Conservation (phyloP, 73 alveolate species). For the Paramecium caudatum region DNA sequence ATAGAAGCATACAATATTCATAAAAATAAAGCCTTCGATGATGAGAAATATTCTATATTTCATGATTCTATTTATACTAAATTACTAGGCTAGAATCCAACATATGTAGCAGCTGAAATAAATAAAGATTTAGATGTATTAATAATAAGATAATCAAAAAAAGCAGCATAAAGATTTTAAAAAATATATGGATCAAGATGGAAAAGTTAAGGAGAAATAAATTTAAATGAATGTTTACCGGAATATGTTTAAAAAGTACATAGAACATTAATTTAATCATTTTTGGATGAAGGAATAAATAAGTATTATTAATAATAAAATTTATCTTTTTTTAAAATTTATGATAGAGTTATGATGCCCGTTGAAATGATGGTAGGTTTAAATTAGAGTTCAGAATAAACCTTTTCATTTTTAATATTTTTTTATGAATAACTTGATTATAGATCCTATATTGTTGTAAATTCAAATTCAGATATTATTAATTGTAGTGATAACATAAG, state of each 20-base stretch:
- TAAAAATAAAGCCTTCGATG: conserved; percentile 42
- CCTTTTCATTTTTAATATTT: not conserved
- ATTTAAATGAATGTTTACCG: not conserved
- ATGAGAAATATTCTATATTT: conserved; percentile 15
- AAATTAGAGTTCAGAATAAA: not conserved
- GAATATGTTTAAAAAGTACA: conserved; percentile 15
- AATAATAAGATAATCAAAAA: not conserved
- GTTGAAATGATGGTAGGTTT: conserved; percentile 45
- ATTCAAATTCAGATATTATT: conserved; percentile 1
- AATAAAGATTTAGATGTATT: not conserved
- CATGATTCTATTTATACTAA: conserved; percentile 13
- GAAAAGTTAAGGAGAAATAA: not conserved
- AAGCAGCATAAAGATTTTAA: not conserved
- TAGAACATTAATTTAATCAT: not conserved
- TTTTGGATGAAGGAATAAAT: conserved; percentile 54
- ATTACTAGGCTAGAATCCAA: conserved; percentile 25
- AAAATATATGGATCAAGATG: not conserved
- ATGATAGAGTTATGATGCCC: not conserved
- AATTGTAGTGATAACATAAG: conserved; percentile 31
- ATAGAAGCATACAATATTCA: conserved; percentile 35
- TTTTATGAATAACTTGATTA: conserved; percentile 33
- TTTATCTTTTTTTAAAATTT: not conserved
- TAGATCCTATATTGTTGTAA: conserved; percentile 1
- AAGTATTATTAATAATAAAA: conserved; percentile 27
- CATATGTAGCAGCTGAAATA: conserved; percentile 17